phyloP scores from a whole-genome alignment of 148 eudicot genomes.

The Heliosperma pusillum region DNA sequence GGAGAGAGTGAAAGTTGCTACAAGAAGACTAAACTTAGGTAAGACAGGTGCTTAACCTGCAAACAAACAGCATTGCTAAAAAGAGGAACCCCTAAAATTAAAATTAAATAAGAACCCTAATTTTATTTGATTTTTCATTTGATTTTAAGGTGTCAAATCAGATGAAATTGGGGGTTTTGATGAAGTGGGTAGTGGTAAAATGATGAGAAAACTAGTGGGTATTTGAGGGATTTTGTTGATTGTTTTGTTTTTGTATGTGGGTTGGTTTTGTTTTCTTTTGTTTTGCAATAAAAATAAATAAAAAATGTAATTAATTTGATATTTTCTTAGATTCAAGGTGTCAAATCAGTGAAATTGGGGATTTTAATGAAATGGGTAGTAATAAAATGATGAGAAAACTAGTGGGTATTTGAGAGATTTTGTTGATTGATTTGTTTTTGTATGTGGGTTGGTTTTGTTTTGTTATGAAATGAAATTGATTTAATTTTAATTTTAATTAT shows the following conservation, averaged over 20 bases:
- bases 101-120: not conserved
- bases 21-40: slow-evolving; percentile 41
- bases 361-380: slow-evolving; percentile 24
- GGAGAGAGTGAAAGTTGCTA: slow-evolving; percentile 39
- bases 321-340: no score
- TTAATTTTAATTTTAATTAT: no score
- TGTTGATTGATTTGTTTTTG: not conserved
- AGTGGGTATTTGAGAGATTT: slow-evolving; percentile 18
- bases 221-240: slow-evolving; percentile 12
- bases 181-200: slow-evolving; percentile 23
- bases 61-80: slow-evolving; percentile 44
- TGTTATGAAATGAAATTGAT: no score
- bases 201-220: slow-evolving; percentile 16
- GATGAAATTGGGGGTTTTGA: not conserved
- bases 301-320: not conserved
- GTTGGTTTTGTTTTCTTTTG: not conserved
- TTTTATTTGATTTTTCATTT: not conserved
- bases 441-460: not conserved
- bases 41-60: slow-evolving; percentile 50
- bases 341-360: not conserved
- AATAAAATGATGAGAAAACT: slow-evolving; percentile 2
- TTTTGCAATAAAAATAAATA: not conserved
- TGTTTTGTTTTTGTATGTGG: not conserved
- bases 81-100: slow-evolving; percentile 13
- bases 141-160: not conserved